phyloP scores from a whole-genome alignment of 257 asterid species.

The Haberlea rhodopensis region DNA sequence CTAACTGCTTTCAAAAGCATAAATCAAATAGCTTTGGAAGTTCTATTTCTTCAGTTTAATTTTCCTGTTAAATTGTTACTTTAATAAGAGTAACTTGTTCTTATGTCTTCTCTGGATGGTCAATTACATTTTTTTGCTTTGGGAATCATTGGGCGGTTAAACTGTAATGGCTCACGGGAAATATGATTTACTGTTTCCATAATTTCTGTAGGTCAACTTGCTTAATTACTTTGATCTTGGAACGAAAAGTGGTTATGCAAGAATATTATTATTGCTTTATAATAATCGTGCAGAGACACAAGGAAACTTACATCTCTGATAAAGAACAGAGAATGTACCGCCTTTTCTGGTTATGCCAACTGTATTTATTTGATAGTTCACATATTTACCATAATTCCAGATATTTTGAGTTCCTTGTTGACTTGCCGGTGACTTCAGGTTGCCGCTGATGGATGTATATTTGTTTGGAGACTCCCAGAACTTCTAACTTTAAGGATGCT shows the following conservation, averaged over 20 bases:
- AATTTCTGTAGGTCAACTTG: not conserved
- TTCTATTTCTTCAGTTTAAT: constrained; percentile 7
- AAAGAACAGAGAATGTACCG: not conserved
- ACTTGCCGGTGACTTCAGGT: constrained; percentile 47
- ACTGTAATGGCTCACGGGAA: not conserved
- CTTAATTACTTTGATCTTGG: not conserved
- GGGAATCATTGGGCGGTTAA: not conserved
- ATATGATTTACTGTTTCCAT: no score
- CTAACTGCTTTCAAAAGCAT: constrained; percentile 4
- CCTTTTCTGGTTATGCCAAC: not conserved
- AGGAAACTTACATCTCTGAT: constrained; percentile 1
- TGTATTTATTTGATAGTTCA: not conserved
- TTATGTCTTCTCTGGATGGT: not conserved
- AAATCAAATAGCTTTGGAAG: not conserved
- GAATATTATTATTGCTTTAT: not conserved
- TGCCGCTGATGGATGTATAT: constrained; percentile 61
- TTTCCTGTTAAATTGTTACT: not conserved
- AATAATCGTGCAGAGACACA: not conserved
- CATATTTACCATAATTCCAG: constrained; percentile 20
- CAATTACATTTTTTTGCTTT: not conserved
- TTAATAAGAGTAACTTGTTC: not conserved
- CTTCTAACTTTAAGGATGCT: constrained; percentile 48
- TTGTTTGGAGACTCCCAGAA: constrained; percentile 67
- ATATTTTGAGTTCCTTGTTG: not conserved
- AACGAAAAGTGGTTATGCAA: not conserved